Evolutionary conservation across 495 filamentous ascomycete species (phyloP), one percentile per base, ranked within the genome.

Genomic region (Penicillium desertorum): DNA sequence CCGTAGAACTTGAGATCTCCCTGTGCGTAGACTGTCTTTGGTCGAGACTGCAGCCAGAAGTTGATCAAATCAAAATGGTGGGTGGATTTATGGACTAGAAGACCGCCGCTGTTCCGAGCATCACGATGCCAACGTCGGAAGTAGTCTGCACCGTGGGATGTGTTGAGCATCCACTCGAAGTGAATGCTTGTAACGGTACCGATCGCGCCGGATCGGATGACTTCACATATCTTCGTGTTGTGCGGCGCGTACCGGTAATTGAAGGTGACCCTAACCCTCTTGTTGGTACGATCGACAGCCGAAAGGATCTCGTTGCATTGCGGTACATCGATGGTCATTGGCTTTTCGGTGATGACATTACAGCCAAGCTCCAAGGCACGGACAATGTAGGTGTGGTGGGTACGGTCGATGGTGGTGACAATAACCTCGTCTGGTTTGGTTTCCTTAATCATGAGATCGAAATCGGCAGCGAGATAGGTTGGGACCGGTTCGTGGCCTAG

Each of bases 101-200:
- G 65, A 4, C 81, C 82, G 42, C 81, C 81, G 57, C 76, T 79
- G 64, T 83, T 84, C 32, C 73, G 70, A 62, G 76, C 78, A 67
- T 85, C 81, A 8, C 81, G 79, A 63, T 85, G 81, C 82, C 82
- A 84, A 16, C 82, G 81, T 25, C 81, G 81, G 68, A 83, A 83
- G 66, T 82, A 84, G 58, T 85, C 81, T 0, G 81, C 81, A 12
- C 82, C 82, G 63, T 85, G 82, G 12, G 72, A 73, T 6, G 81
- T 83, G 62, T 85, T 81, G 29, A 85, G 75, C 64, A 83, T 71
- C 81, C 81, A 84, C 61, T 84, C 81, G 56, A 85, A 83, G 61
- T 83, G 82, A 43, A 85, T 78, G 11, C 76, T 80, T 16, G 76
- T 77, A 0, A 83, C 75, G 19, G 65, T 64, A 3, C 82, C 81